These are phyloP conservation scores for Paradendryphiella salina DNA, from an alignment of 2,329 filamentous ascomycete genomes.

Conservation along the genomic window DNA sequence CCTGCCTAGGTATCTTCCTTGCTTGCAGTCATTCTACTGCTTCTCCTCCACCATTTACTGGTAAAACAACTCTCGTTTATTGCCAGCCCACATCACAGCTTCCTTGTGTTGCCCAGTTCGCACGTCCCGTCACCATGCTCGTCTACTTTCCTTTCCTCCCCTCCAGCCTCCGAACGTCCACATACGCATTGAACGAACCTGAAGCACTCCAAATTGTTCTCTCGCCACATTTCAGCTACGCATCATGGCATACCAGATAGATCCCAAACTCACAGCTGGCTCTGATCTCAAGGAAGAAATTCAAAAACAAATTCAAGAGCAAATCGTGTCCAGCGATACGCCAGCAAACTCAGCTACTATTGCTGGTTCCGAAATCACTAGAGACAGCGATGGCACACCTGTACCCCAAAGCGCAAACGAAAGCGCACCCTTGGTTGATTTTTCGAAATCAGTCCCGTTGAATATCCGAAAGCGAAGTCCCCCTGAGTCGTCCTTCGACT, in stretches of 20 bases:
- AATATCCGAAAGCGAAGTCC: slow-evolving; percentile 24
- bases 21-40: slow-evolving; percentile 5
- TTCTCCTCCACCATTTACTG: not conserved
- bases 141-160: slow-evolving; percentile 16
- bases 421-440: not conserved
- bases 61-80: not conserved
- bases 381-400: not conserved
- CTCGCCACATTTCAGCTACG: not conserved
- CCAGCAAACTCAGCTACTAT: not conserved
- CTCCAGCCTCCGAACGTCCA: slow-evolving; percentile 15
- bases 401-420: not conserved
- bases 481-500: slow-evolving; percentile 5
- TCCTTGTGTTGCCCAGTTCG: not conserved
- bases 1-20: not conserved
- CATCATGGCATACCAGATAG: not conserved
- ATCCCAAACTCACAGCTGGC: not conserved
- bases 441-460: slow-evolving; percentile 7
- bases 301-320: slow-evolving; percentile 3
- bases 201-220: not conserved
- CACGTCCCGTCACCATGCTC: slow-evolving; percentile 18
- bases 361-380: not conserved
- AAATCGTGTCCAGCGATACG: slow-evolving; percentile 3
- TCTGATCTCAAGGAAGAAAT: not conserved
- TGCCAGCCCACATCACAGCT: not conserved
- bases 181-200: slow-evolving; percentile 18